Conservation (phyloP, 2,329 filamentous ascomycete genomes). For the Helotiales sp. region DNA sequence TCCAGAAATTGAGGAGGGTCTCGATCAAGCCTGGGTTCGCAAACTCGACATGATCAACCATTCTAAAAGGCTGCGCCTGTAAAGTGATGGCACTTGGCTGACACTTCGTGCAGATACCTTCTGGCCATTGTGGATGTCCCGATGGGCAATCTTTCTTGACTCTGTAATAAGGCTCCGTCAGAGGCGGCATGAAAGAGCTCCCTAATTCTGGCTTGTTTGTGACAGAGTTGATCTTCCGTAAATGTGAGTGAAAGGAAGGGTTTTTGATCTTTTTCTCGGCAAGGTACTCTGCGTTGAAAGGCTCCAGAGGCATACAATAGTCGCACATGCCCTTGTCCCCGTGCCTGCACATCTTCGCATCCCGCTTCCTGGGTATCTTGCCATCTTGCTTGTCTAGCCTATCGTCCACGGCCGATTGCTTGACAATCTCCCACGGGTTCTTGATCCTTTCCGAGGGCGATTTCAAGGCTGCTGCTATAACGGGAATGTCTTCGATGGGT, state of each 20-base stretch:
- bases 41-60: slow-evolving; percentile 98
- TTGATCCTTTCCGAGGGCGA: slow-evolving; percentile 64
- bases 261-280: slow-evolving; percentile 99
- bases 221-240: slow-evolving; percentile 91
- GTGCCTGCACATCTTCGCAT: slow-evolving; percentile 89
- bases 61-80: slow-evolving; percentile 89
- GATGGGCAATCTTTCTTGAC: slow-evolving; percentile 88
- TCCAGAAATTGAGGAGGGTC: slow-evolving; percentile 88
- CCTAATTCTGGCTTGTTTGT: slow-evolving; percentile 96
- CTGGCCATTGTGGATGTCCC: slow-evolving; percentile 89
- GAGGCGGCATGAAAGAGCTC: slow-evolving; percentile 92
- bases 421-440: slow-evolving; percentile 91
- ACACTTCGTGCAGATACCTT: slow-evolving; percentile 97
- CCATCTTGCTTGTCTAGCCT: slow-evolving; percentile 83
- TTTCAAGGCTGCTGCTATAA: slow-evolving; percentile 57
- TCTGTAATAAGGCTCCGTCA: slow-evolving; percentile 89
- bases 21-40: slow-evolving; percentile 82
- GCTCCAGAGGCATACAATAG: slow-evolving; percentile 96
- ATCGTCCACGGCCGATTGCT: slow-evolving; percentile 86
- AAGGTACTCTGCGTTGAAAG: slow-evolving; percentile 86
- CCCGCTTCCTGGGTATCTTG: slow-evolving; percentile 76
- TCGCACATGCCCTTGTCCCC: slow-evolving; percentile 99
- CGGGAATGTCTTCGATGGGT: slow-evolving; percentile 65
- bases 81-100: slow-evolving; percentile 96
- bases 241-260: slow-evolving; percentile 89